Evolutionary conservation across 805 yeast species (phyloP), one percentile per base, ranked within the genome.

Genomic region (Spathaspora gorwiae): DNA sequence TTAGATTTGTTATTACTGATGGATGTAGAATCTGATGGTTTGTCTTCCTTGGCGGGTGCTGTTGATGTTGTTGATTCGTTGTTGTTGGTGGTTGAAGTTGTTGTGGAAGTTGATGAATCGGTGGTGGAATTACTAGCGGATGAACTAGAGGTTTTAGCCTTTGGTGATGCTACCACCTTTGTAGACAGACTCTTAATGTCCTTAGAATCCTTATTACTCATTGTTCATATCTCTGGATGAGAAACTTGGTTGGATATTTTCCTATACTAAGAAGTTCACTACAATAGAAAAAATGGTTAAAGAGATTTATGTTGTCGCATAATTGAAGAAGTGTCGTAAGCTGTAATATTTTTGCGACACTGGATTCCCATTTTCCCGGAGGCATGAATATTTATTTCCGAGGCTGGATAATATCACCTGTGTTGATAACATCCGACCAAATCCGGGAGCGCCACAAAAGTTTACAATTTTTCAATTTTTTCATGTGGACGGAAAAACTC

Each of bases 161-260:
- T 39, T 19, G 46, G 42, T 12, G 43, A 31, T 19, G 35, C 46
- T 26, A 43, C 42, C 8, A 38, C 40, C 29, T 44, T 42, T 27
- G 42, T 11, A 15, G 43, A 30, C 36, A 36, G 34, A 10, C 15
- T 13, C 27, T 29, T 33, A 8, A 19, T 30, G 7, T 34, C 37
- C 31, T 40, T 40, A 10, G 37, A 35, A 33, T 36, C 44, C n/a
- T 40, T 36, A 26, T 14, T 36, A 24, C 41, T 26, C 44, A 36
- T 36, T 29, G 32, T 11, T 29, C 24, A 19, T 19, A 19, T 5
- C 24, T 19, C 24, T 19, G 24, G 5, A 19, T 19, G 24, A 5
- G 24, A 19, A 19, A 19, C 24, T 19, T 19, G 24, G 2, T 19
- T 19, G 24, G 24, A 19, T 19, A 19, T 19, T 2, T 19, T 29